phyloP scores from a whole-genome alignment of 2,329 filamentous ascomycete species.

The Teratosphaeria viscida region DNA sequence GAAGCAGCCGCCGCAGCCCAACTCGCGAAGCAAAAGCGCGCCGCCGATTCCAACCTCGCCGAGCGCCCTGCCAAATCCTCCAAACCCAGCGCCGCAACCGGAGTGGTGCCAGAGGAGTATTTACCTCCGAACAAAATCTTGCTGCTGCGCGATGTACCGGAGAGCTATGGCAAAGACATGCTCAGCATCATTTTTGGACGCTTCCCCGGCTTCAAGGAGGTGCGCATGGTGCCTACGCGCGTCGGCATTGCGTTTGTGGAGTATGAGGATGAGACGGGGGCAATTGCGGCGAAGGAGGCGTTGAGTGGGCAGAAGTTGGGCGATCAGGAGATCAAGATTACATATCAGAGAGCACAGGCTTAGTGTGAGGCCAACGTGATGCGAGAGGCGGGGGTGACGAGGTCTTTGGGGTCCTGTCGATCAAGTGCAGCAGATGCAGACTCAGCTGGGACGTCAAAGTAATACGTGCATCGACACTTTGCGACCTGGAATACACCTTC shows the following conservation, averaged over 20 bases:
- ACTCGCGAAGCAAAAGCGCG: conserved; percentile 25
- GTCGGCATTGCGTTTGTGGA: conserved; percentile 92
- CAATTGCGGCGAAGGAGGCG: conserved; percentile 88
- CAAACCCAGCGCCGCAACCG: conserved; percentile 51
- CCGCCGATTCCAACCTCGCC: conserved; percentile 46
- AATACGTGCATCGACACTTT: too few species aligned
- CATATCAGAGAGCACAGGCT: conserved; percentile 75
- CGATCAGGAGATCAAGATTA: conserved; percentile 79
- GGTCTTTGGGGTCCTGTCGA: not conserved
- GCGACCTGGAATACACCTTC: too few species aligned
- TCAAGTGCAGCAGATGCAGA: not conserved
- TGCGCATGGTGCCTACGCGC: conserved; percentile 75
- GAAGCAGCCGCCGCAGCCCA: conserved; percentile 52
- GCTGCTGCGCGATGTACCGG: conserved; percentile 85
- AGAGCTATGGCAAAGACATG: conserved; percentile 71
- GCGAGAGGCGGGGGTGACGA: not conserved
- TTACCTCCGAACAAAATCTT: conserved; percentile 94
- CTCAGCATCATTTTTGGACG: conserved; percentile 73
- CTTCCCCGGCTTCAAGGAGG: conserved; percentile 91
- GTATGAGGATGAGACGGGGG: conserved; percentile 81
- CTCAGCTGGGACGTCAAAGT: too few species aligned
- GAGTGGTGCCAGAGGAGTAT: conserved; percentile 91
- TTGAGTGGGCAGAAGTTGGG: conserved; percentile 76
- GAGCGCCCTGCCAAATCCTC: conserved; percentile 57
- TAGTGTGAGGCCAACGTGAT: not conserved